Evolutionary conservation across 2,329 filamentous ascomycete species (phyloP).

Genomic region (Microthyrium microscopicum): DNA sequence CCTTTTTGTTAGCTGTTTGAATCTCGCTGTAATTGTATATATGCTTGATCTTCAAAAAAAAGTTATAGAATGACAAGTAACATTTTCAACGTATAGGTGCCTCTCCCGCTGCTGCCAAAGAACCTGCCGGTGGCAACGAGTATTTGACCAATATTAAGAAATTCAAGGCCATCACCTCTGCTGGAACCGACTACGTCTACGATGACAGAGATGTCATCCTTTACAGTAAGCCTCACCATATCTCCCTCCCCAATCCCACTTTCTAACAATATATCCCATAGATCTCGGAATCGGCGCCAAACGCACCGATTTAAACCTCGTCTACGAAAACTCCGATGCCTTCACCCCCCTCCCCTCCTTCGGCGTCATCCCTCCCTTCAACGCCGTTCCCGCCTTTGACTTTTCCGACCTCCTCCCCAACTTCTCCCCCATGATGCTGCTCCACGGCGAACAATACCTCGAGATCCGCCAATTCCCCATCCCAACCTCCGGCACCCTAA

Average conservation of each 20-base stretch:
- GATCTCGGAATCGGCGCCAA: conserved; percentile 83
- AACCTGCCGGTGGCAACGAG: too few species aligned
- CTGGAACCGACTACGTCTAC: conserved; percentile 66
- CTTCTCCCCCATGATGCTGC: conserved; percentile 96
- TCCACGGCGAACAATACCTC: conserved; percentile 97
- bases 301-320: conserved; percentile 67
- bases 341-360: conserved; percentile 95
- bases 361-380: conserved; percentile 89
- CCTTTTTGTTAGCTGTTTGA: conserved; percentile 4
- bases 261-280: conserved; percentile 3
- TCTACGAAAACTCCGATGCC: conserved; percentile 79
- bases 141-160: conserved; percentile 49
- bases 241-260: background rate
- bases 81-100: background rate
- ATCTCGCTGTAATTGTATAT: background rate
- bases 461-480: conserved; percentile 87
- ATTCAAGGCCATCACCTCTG: conserved; percentile 53
- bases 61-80: background rate
- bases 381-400: conserved; percentile 62
- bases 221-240: conserved; percentile 44
- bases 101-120: background rate
- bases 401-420: conserved; percentile 77
- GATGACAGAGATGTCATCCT: conserved; percentile 79
- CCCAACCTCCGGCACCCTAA: conserved; percentile 62
- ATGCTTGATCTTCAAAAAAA: background rate